A percentile compares a stretch with the other conserved stretches of the same genome.
Evolutionary conservation across 768 basidiomycete species (phyloP).

Genomic region (Cyclocybe aegerita): DNA sequence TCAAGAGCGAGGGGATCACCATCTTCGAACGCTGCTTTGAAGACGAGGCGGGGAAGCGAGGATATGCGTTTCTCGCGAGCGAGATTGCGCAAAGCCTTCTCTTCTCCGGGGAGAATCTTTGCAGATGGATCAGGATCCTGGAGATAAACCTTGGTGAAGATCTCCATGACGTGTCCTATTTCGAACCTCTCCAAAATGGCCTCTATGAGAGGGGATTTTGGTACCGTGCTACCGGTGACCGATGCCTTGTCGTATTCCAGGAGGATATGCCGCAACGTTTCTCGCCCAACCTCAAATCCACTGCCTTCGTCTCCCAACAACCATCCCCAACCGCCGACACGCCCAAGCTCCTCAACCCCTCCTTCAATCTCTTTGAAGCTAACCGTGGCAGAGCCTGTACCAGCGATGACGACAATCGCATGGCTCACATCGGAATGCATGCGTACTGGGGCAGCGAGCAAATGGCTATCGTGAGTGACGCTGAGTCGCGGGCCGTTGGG

Average conservation of each 20-base stretch:
- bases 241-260: conserved; percentile 52
- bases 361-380: conserved; percentile 50
- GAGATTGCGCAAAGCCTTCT: conserved; percentile 26
- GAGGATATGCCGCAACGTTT: conserved; percentile 69
- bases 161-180: conserved; percentile 55
- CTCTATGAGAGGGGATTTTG: conserved; percentile 39
- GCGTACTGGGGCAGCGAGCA: conserved; percentile 78
- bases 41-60: conserved; percentile 73
- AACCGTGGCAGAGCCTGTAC: conserved; percentile 79
- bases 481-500: conserved; percentile 53
- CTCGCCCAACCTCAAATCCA: conserved; percentile 77
- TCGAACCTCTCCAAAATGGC: conserved; percentile 57
- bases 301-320: conserved; percentile 84
- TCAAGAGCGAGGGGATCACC: conserved; percentile 62
- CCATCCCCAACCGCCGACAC: conserved; percentile 84
- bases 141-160: conserved; percentile 63
- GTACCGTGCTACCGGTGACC: conserved; percentile 27
- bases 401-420: conserved; percentile 74
- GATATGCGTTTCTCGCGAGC: conserved; percentile 75
- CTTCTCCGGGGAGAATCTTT: conserved; percentile 2
- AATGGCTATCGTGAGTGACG: conserved; percentile 81
- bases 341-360: conserved; percentile 59
- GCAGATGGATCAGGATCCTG: conserved; percentile 46
- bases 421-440: conserved; percentile 55
- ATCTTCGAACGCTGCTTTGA: conserved; percentile 71